These are phyloP conservation scores for Botrytis pseudocinerea DNA, from an alignment of 2,329 filamentous ascomycete species.

Conservation along the genomic window DNA sequence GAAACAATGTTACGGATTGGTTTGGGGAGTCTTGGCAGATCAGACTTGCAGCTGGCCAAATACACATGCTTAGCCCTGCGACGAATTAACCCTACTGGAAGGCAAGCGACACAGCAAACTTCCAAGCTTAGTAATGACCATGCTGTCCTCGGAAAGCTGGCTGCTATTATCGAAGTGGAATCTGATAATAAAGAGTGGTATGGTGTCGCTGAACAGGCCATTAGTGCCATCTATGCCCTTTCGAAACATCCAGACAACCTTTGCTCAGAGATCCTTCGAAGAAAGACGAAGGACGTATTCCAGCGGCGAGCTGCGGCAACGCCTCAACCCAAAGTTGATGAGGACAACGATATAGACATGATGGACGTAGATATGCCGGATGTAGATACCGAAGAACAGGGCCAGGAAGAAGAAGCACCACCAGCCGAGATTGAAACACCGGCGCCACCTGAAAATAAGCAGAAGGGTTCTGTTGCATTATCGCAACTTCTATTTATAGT, in stretches of 20 bases:
- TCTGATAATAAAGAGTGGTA: constrained; percentile 96
- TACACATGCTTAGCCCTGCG: constrained; percentile 93
- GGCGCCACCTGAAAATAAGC: constrained; percentile 45
- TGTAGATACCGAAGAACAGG: constrained; percentile 34
- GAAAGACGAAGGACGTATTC: constrained; percentile 84
- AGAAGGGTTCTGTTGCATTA: constrained; percentile 71
- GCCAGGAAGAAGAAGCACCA: constrained; percentile 29
- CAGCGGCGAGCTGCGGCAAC: constrained; percentile 38
- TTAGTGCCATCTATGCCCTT: constrained; percentile 90
- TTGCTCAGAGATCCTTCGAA: constrained; percentile 85
- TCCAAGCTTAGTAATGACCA: constrained; percentile 89
- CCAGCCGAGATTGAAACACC: constrained; percentile 17
- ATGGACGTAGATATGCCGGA: constrained; percentile 30
- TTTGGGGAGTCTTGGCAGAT: constrained; percentile 74
- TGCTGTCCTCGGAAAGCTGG: constrained; percentile 77
- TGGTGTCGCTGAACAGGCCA: constrained; percentile 92
- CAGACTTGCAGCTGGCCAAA: constrained; percentile 85
- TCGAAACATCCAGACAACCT: constrained; percentile 92
- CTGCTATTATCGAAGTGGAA: constrained; percentile 79
- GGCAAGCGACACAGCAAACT: constrained; percentile 66
- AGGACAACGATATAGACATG: constrained; percentile 37
- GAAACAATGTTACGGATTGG: constrained; percentile 92
- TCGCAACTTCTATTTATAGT: constrained; percentile 94
- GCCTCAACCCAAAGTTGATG: constrained; percentile 1
- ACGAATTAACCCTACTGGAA: constrained; percentile 82